These are phyloP conservation scores for Dactylellina cionopaga DNA, from an alignment of 2,329 filamentous ascomycete genomes.

Conservation along the genomic window DNA sequence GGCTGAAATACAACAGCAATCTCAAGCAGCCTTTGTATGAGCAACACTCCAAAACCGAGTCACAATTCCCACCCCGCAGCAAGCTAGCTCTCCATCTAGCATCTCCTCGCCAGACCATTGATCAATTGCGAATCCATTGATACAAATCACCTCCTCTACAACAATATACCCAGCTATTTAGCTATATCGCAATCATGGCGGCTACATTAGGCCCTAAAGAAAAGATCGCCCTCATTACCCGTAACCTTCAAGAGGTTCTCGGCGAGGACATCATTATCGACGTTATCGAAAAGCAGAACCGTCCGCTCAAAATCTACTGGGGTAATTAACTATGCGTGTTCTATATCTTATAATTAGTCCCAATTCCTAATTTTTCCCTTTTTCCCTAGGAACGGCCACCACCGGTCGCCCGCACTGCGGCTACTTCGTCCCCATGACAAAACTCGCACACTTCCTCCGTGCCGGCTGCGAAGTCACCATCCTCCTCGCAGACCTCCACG, in stretches of 20 bases:
- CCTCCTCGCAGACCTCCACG: slow-evolving; percentile 74
- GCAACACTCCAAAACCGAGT: not conserved
- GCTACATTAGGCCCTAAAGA: slow-evolving; percentile 63
- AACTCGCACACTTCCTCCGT: slow-evolving; percentile 85
- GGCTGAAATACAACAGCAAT: slow-evolving; percentile 7
- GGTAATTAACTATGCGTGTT: slow-evolving; percentile 63
- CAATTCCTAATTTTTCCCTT: not conserved
- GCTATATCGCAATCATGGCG: slow-evolving; percentile 59
- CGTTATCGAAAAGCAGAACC: slow-evolving; percentile 74
- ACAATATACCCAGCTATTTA: not conserved
- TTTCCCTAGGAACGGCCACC: slow-evolving; percentile 73
- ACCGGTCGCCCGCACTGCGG: slow-evolving; percentile 89
- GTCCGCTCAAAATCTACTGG: slow-evolving; percentile 84
- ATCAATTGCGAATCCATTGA: no score
- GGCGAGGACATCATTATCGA: slow-evolving; percentile 85
- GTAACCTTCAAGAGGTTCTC: slow-evolving; percentile 82
- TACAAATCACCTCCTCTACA: not conserved
- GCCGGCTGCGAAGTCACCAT: slow-evolving; percentile 85
- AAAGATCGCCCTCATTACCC: slow-evolving; percentile 78
- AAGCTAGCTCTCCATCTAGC: not conserved
- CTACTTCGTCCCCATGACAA: slow-evolving; percentile 88
- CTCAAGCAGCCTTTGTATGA: not conserved
- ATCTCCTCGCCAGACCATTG: no score
- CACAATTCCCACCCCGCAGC: slow-evolving; percentile 6
- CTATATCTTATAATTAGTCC: not conserved